phyloP scores from a whole-genome alignment of 306 rosid genomes.

The Potentilla sterilis region DNA sequence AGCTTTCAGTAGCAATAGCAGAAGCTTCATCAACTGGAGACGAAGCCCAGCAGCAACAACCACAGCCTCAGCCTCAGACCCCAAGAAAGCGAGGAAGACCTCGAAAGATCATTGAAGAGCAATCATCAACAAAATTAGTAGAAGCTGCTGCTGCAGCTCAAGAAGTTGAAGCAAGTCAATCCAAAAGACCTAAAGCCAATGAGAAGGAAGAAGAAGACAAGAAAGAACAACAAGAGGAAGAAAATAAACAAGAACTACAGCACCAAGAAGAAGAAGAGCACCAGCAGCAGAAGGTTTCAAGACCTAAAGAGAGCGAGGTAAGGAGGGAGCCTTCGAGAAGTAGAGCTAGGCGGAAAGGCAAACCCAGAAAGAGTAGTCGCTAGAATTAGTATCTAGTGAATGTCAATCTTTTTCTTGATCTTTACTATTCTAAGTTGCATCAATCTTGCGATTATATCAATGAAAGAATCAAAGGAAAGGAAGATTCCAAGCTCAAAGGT shows the following conservation, averaged over 20 bases:
- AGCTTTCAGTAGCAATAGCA: constrained; percentile 72
- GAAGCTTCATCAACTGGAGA: constrained; percentile 60
- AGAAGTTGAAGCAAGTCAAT: constrained; percentile 27
- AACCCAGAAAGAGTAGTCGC: constrained; percentile 76
- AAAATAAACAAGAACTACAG: constrained; percentile 3
- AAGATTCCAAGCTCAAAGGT: neutral
- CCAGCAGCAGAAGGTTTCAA: neutral
- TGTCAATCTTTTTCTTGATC: neutral
- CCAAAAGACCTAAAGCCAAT: constrained; percentile 25
- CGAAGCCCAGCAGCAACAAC: constrained; percentile 30
- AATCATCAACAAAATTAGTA: neutral
- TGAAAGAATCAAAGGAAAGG: neutral
- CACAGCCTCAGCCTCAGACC: constrained; percentile 29
- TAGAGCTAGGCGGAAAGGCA: constrained; percentile 72
- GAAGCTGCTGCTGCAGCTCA: constrained; percentile 12
- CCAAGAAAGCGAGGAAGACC: constrained; percentile 89
- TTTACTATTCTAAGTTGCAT: constrained; percentile 3
- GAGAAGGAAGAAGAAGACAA: constrained; percentile 23
- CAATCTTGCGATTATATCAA: neutral
- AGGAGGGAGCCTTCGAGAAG: constrained; percentile 52
- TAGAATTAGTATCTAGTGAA: neutral
- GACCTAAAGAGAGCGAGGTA: constrained; percentile 26
- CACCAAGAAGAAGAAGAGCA: constrained; percentile 21
- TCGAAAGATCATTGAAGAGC: constrained; percentile 53
- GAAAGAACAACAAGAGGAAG: constrained; percentile 3